Base-by-base conservation (phyloP, 352 stramenopile species). In the Phytophthora podocarpi region DNA sequence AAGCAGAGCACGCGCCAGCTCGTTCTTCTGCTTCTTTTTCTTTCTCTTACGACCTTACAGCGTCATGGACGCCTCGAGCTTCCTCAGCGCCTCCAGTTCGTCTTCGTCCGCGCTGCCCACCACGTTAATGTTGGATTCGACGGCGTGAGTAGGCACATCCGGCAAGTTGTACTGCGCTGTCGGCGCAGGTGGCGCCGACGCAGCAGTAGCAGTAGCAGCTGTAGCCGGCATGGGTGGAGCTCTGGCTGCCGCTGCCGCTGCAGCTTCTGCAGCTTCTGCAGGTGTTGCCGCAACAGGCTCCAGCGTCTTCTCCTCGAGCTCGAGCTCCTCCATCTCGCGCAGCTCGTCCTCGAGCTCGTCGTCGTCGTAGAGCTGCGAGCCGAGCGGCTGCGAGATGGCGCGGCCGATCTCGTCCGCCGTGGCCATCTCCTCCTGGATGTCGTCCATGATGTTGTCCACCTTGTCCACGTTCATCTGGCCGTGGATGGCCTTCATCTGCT, bases 401-500 rank as follows among this genome's bases (percentile, higher is more conserved):
- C 86, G 74, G 18, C 83, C 91, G 61, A 99, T 98, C 78, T 98
- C 94, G 60, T 98, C 85, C 3, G 93, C 94, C 48, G 91, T 90
- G 40, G 97, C 93, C 95, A 98, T 98, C 69, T 98, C 93, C 70
- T 98, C 96, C 74, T 97, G 95, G 68, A 99, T 98, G 59, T 98
- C 92, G 77, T 99, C 97, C 96, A 99, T 99, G 51, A 99, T 93
- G 60, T 98, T 97, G 74, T 99, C 96, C 41, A 99, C 97, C 59
- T 93, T 95, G 71, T 99, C 97, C 36, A 99, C 94, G 67, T 97
- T 96, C 62, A 99, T 95, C 57, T 98, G 82, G 21, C 89, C 90
- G 62, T 97, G 89, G 55, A 98, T 98, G n/a, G 89, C 80, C 67
- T 97, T 93, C 95, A 99, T 98, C 61, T 97, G 94, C 40, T 91